Evolutionary conservation across 2,329 filamentous ascomycete species (phyloP).

Genomic region (Pyricularia sp.): DNA sequence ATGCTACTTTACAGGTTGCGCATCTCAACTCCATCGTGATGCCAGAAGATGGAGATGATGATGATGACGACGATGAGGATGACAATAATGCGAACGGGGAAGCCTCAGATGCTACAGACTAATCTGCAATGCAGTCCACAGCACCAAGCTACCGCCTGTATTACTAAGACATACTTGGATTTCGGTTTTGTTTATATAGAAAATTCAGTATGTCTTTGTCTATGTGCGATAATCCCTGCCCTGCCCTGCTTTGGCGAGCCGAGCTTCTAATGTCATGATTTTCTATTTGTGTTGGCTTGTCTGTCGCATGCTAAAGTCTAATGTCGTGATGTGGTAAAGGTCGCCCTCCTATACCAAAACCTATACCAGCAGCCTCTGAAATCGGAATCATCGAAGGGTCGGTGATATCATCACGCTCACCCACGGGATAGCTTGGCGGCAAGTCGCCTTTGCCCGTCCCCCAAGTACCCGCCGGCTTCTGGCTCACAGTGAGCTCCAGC

Average conservation of each 20-base stretch:
- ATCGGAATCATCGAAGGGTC: not conserved
- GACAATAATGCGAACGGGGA: constrained; percentile 6
- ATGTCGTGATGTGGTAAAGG: not conserved
- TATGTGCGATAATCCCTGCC: no score
- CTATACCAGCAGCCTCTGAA: not conserved
- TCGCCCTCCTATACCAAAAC: not conserved
- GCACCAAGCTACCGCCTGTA: not conserved
- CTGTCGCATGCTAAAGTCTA: not conserved
- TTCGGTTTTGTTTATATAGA: not conserved
- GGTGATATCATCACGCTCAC: constrained; percentile 3
- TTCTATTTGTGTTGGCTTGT: not conserved
- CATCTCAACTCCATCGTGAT: constrained; percentile 66
- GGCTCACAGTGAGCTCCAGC: constrained; percentile 52
- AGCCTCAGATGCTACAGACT: not conserved
- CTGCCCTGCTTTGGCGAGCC: no score
- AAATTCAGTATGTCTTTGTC: no score
- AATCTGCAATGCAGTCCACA: not conserved
- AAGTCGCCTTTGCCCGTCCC: constrained; percentile 49
- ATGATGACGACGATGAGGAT: constrained; percentile 1
- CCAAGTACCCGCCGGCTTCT: constrained; percentile 52
- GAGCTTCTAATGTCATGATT: not conserved
- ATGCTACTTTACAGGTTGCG: constrained; percentile 40
- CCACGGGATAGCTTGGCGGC: constrained; percentile 41
- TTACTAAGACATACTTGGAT: not conserved
- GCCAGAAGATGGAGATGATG: constrained; percentile 49